Percentiles rank a stretch among this genome's conserved stretches.
Evolutionary conservation across 768 basidiomycete species (phyloP).

Genomic region (Lactarius sanguifluus): DNA sequence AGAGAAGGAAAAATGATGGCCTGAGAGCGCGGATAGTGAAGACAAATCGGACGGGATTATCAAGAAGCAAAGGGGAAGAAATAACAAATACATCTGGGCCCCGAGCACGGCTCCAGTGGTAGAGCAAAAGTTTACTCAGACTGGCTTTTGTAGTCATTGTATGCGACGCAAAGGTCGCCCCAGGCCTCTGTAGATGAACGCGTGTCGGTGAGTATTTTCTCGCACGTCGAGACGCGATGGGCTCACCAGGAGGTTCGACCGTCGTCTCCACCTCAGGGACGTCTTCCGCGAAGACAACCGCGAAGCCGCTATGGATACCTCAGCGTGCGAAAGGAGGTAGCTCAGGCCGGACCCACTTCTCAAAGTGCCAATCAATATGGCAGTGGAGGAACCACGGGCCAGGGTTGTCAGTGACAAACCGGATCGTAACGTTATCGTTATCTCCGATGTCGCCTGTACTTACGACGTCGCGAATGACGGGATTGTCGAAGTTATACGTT

Average conservation of each 20-base stretch:
- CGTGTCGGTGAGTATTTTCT: neutral
- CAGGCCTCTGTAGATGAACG: slow-evolving; percentile 1
- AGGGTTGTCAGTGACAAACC: slow-evolving; percentile 35
- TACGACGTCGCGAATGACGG: slow-evolving; percentile 47
- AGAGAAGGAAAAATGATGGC: neutral
- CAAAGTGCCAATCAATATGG: slow-evolving; percentile 35
- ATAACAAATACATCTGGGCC: neutral
- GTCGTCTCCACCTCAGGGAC: neutral
- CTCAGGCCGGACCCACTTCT: neutral
- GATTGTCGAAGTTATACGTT: slow-evolving; percentile 37
- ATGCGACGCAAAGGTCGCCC: slow-evolving; percentile 10
- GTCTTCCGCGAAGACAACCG: slow-evolving; percentile 22
- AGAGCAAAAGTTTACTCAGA: neutral
- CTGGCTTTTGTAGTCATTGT: neutral
- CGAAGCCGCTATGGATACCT: slow-evolving; percentile 7
- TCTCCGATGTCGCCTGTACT: slow-evolving; percentile 21
- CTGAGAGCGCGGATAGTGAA: neutral
- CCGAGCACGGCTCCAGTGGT: neutral
- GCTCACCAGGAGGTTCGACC: slow-evolving; percentile 4
- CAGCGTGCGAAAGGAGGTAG: neutral
- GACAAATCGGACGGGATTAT: neutral
- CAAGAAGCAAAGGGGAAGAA: neutral
- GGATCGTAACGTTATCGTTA: slow-evolving; percentile 29
- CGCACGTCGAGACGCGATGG: neutral
- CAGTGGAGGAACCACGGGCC: slow-evolving; percentile 35